Evolutionary conservation across 2,329 filamentous ascomycete genomes (phyloP).

Genomic region (Simplicillium aogashimaense): DNA sequence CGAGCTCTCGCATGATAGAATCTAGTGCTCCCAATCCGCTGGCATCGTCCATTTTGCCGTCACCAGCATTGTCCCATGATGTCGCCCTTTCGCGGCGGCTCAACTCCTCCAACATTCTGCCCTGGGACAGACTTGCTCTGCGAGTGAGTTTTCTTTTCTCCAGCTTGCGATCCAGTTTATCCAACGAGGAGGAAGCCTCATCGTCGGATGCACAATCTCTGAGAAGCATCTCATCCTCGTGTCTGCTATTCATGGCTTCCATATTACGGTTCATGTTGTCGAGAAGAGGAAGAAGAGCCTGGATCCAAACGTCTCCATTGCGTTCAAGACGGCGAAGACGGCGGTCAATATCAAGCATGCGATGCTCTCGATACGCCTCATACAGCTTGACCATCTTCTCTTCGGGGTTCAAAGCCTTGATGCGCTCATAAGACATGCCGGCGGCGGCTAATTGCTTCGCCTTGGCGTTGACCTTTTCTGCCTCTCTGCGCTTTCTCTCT

Average conservation of each 20-base stretch:
- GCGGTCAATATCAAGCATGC: conserved; percentile 35
- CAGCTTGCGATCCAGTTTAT: no score
- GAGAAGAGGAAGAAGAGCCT: conserved; percentile 33
- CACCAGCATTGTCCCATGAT: conserved; percentile 6
- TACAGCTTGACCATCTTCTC: conserved; percentile 26
- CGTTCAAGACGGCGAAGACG: conserved; percentile 35
- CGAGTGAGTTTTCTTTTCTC: conserved; percentile 9
- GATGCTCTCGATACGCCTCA: conserved; percentile 29
- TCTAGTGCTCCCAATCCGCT: conserved; percentile 30
- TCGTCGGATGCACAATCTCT: neutral
- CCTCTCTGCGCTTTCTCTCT: conserved; percentile 14
- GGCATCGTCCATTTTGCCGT: conserved; percentile 16
- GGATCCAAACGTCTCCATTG: conserved; percentile 34
- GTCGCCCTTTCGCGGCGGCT: conserved; percentile 7
- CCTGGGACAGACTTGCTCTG: conserved; percentile 16
- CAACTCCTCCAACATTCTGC: conserved; percentile 18
- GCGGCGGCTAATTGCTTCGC: conserved; percentile 11
- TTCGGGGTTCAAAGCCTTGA: conserved; percentile 12
- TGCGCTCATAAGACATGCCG: conserved; percentile 14
- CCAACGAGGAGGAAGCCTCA: neutral
- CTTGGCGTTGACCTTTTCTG: conserved; percentile 11
- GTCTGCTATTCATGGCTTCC: conserved; percentile 13
- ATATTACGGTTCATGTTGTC: conserved; percentile 28
- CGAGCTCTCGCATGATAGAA: conserved; percentile 34
- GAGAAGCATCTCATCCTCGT: neutral